Conservation (phyloP, 2,329 filamentous ascomycete species). For the Arthrobotrys iridis region DNA sequence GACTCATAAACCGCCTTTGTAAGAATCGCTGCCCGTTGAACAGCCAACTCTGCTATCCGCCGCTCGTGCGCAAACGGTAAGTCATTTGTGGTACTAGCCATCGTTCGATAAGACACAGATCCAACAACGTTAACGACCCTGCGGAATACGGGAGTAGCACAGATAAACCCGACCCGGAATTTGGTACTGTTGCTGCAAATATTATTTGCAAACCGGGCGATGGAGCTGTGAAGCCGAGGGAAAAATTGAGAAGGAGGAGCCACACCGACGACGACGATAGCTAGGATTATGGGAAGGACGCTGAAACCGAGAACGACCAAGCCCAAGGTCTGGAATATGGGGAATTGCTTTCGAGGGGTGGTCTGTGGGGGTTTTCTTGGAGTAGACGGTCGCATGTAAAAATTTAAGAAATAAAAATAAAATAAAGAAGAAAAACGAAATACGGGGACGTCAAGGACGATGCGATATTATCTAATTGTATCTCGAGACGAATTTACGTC, state of each 20-base stretch:
- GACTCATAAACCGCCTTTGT: constrained; percentile 83
- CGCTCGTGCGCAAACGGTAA: constrained; percentile 77
- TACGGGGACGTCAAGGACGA: neutral
- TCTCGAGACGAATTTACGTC: constrained; percentile 8
- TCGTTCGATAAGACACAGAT: constrained; percentile 35
- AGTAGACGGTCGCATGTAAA: neutral
- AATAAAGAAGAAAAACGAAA: neutral
- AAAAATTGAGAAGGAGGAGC: constrained; percentile 23
- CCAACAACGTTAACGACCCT: no score
- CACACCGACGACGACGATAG: constrained; percentile 22
- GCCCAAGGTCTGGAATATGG: neutral
- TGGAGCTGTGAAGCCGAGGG: neutral
- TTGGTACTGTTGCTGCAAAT: constrained; percentile 5
- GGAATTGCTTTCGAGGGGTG: neutral
- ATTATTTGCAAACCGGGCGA: neutral
- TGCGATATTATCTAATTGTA: constrained; percentile 9
- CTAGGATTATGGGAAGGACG: constrained; percentile 18
- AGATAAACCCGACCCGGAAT: constrained; percentile 3
- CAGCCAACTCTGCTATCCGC: constrained; percentile 83
- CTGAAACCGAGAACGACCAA: neutral
- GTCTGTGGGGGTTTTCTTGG: neutral
- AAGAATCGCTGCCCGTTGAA: constrained; percentile 80
- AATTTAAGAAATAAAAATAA: neutral
- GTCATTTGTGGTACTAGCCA: constrained; percentile 7
- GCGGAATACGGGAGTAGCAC: constrained; percentile 6